Base-by-base conservation (phyloP, 2,329 filamentous ascomycete genomes). In the Podosphaera aphanis region DNA sequence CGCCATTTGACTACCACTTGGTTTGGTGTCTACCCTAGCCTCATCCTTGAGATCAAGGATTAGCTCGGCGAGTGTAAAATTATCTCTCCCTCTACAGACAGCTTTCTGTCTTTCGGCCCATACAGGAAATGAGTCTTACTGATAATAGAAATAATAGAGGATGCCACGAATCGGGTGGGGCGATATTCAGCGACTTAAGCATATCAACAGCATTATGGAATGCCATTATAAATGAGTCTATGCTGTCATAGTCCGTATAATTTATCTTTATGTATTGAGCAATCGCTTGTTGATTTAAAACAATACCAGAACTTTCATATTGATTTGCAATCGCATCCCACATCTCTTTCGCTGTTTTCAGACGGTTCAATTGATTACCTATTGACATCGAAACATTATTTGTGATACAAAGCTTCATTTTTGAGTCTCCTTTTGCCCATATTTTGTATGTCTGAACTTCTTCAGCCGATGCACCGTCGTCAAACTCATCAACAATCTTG, bases 21-120 rank as follows among this genome's bases (percentile, higher is more conserved):
- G 18, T 21, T 41, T 41, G 20, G 18, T 23, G 15, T 41, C 39
- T 41, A 18, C 20, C 21, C 39, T 41, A 23, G 39, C 19, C 20
- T 41, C 19, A 41, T 41, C 39, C 21, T 41, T 41, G 18, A 41
- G 15, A n/a, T 41, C 39, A 18, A 25, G 39, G 21, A 41, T 41
- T n/a, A 41, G 15, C 10, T 41, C 19, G 20, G 19, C 13, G 15
- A 41, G 39, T 11, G 39, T 41, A 13, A 41, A 8, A 41, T 41
- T 25, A 41, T 21, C 13, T 41, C 39, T 41, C 11, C 16, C 20
- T 25, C 39, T 41, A 21, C 21, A 41, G 19, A 41, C 19, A 27
- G 39, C 39, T 41, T 19, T 41, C 20, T 41, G 39, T 41, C 19
- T 41, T 41, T 41, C 40, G 3, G 40, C 40, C 40, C 40, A 43